Evolutionary conservation across 345 rosid species (phyloP), one percentile per base, ranked within the genome.

Genomic region (Euphorbia tirucalli): DNA sequence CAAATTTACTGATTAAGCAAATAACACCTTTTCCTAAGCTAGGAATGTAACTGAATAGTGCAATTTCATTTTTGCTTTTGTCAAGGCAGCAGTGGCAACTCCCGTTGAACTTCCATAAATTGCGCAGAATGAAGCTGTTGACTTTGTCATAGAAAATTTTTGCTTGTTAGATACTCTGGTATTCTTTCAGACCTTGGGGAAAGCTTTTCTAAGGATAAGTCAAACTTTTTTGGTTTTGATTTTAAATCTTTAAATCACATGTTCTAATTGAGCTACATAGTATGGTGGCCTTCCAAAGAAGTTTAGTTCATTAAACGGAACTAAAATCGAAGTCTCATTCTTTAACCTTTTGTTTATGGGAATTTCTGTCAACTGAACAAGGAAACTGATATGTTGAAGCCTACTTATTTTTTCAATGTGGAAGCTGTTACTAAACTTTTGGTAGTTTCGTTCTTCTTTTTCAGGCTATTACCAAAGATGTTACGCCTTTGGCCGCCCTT

Each of bases 391-490:
- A 48, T 65, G 27, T 60, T 58, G 13, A 74, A 68, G 27, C 25
- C 11, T 64, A 11, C 56, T 72, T 52, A 46, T 39, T 6, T 58
- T 41, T 52, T 15, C 21, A 16, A 7, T 56, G 46, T 62, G 10
- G 61, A 65, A 73, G 18, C 1, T 19, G 59, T 25, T 28, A 68
- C 31, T 69, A 37, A 39, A 61, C 35, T 62, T 61, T 58, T 73
- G 41, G 63, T 37, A 35, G 7, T 61, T 21, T 22, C 30, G 43
- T 58, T 46, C 48, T 61, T 62, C 54, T 67, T 71, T 80, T 61
- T 65, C 83, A 88, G 90, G 78, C 82, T 35, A 78, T 84, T 59
- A 68, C 81, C 19, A 67, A 73, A 54, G 88, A 80, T 39, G 73
- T 77, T 63, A 46, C 68, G 19, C 84, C 89, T 66, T 78, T 89